phyloP scores from a whole-genome alignment of 2,329 filamentous ascomycete genomes.

The Colletotrichum simmondsii region DNA sequence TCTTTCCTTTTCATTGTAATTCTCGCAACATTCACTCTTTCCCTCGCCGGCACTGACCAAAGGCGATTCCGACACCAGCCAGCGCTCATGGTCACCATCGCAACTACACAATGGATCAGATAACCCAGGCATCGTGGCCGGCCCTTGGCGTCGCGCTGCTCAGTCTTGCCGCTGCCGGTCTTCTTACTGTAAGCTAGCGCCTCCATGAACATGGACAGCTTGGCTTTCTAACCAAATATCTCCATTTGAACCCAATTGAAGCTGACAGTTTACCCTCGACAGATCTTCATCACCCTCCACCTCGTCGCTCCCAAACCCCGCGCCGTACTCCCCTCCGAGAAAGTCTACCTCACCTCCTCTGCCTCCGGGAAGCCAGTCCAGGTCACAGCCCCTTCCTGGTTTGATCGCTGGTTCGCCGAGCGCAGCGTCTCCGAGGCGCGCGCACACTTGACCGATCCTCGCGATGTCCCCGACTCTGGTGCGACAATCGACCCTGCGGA shows the following conservation, averaged over 20 bases:
- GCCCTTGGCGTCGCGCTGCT: conserved; percentile 19
- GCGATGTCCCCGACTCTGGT: conserved; percentile 57
- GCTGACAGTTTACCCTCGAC: conserved; percentile 10
- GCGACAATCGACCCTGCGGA: conserved; percentile 76
- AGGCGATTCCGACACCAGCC: not conserved
- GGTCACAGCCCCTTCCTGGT: conserved; percentile 83
- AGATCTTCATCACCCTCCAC: conserved; percentile 74
- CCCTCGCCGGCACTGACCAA: not conserved
- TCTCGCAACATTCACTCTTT: not conserved
- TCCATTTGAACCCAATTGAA: conserved; percentile 8
- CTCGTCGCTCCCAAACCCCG: conserved; percentile 86
- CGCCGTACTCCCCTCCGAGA: conserved; percentile 79
- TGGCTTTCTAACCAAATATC: too few relatives aligned
- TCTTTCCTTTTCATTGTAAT: not conserved
- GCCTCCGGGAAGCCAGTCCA: conserved; percentile 61
- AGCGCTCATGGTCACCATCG: not conserved
- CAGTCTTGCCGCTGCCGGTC: conserved; percentile 4
- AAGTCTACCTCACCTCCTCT: conserved; percentile 82
- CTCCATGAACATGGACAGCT: not conserved
- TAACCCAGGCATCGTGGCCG: conserved; percentile 30
- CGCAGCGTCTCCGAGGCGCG: conserved; percentile 61
- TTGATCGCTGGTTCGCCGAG: conserved; percentile 77
- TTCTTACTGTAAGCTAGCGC: conserved; percentile 8
- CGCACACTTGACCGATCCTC: conserved; percentile 45
- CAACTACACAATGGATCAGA: conserved; percentile 20